Percentiles rank a stretch among this genome's conserved stretches.
Conservation (phyloP, 2,329 filamentous ascomycete genomes). For the Cladophialophora exuberans region DNA sequence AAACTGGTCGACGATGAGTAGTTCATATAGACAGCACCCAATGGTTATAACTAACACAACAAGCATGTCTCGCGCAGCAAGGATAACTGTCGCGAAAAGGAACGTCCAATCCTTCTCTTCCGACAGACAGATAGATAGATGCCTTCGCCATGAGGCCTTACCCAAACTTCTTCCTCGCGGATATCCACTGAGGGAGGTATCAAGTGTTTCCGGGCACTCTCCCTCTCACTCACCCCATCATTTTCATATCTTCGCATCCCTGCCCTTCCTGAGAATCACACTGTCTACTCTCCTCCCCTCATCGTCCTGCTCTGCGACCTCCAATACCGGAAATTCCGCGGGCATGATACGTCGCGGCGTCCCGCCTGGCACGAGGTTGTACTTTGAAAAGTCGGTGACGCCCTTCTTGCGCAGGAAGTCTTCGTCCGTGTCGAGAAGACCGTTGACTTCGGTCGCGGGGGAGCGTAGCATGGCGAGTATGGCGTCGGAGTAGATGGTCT, state of each 20-base stretch:
- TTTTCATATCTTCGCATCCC: too few relatives aligned
- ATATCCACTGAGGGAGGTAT: too few relatives aligned
- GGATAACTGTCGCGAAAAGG: too few relatives aligned
- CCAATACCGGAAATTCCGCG: constrained; percentile 66
- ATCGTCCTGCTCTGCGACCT: constrained; percentile 77
- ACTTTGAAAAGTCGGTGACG: constrained; percentile 72
- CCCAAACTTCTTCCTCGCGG: too few relatives aligned
- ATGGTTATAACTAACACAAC: background rate
- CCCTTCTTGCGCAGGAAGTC: constrained; percentile 73
- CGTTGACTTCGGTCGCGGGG: constrained; percentile 67
- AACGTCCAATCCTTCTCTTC: background rate
- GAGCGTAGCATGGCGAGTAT: constrained; percentile 71
- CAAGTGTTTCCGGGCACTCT: too few relatives aligned
- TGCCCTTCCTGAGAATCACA: constrained; percentile 39
- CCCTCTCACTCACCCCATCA: too few relatives aligned
- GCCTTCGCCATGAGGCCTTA: too few relatives aligned
- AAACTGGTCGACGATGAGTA: constrained; percentile 22
- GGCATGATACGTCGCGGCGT: constrained; percentile 80
- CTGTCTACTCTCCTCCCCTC: constrained; percentile 76
- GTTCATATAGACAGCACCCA: background rate
- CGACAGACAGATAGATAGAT: too few relatives aligned
- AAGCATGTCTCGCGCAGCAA: background rate
- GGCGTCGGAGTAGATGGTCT: constrained; percentile 77
- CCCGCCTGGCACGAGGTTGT: constrained; percentile 67
- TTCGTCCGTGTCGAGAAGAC: constrained; percentile 73